Evolutionary conservation across 768 basidiomycete genomes (phyloP).

Genomic region (Boletales sp.): DNA sequence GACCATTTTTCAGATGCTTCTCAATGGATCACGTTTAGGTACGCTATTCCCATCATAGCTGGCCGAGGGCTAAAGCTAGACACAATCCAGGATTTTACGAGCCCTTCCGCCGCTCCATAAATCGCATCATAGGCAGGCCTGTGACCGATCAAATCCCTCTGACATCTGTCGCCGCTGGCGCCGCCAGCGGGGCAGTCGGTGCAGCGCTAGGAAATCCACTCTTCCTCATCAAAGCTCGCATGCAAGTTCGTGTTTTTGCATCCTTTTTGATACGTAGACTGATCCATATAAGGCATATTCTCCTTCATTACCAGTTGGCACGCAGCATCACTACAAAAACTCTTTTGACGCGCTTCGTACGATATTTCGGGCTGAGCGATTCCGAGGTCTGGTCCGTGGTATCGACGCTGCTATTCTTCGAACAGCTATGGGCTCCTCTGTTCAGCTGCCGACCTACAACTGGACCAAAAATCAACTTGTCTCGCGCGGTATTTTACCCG

Average conservation of each 20-base stretch:
- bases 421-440: constrained; percentile 93
- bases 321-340: constrained; percentile 88
- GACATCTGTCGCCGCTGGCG: constrained; percentile 84
- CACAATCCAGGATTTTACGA: constrained; percentile 84
- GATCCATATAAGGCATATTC: constrained; percentile 72
- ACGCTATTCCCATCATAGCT: not conserved
- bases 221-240: constrained; percentile 95
- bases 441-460: constrained; percentile 95
- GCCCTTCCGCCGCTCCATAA: constrained; percentile 73
- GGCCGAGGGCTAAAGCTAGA: constrained; percentile 11
- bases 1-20: constrained; percentile 57
- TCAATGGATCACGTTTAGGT: constrained; percentile 92
- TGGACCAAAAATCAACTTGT: constrained; percentile 84
- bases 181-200: constrained; percentile 86
- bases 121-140: constrained; percentile 61
- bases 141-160: constrained; percentile 63
- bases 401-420: constrained; percentile 91
- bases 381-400: constrained; percentile 81
- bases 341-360: constrained; percentile 78
- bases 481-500: constrained; percentile 60
- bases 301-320: constrained; percentile 87
- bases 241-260: constrained; percentile 59
- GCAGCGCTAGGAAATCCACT: constrained; percentile 83
- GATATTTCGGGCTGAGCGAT: constrained; percentile 74
- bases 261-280: not conserved